A percentile compares a stretch with the other conserved stretches of the same genome.
Evolutionary conservation across 495 filamentous ascomycete species (phyloP).

Genomic region (Terfezia claveryi): DNA sequence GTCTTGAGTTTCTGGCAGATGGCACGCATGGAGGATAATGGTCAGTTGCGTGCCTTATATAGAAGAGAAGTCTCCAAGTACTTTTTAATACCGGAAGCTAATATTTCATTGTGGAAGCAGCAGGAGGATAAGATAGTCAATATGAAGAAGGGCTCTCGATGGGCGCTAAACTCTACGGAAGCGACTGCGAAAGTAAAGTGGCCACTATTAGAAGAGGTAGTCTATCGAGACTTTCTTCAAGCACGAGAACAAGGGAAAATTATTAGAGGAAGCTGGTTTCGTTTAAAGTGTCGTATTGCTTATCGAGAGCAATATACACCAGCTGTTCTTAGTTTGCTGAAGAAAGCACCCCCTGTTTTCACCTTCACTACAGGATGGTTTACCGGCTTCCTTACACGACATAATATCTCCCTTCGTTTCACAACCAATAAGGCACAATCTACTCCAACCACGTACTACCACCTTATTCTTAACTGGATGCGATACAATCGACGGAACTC

Average conservation of each 20-base stretch:
- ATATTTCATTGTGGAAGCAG: background rate
- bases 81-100: background rate
- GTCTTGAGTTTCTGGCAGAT: background rate
- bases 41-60: background rate
- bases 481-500: background rate
- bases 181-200: background rate
- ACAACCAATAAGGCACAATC: background rate
- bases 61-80: background rate
- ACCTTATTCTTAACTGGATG: background rate
- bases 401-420: background rate
- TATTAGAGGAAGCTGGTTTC: background rate
- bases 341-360: background rate
- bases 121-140: background rate
- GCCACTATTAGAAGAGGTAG: background rate
- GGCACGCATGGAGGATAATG: background rate
- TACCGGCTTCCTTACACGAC: background rate
- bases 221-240: background rate
- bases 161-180: background rate
- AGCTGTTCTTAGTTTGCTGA: background rate
- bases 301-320: background rate
- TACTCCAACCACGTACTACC: background rate
- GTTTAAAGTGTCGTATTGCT: background rate
- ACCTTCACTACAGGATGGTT: background rate
- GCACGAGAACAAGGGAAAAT: background rate
- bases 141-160: background rate